Evolutionary conservation across 2,329 filamentous ascomycete species (phyloP).

Genomic region (Phaeomoniella chlamydospora): DNA sequence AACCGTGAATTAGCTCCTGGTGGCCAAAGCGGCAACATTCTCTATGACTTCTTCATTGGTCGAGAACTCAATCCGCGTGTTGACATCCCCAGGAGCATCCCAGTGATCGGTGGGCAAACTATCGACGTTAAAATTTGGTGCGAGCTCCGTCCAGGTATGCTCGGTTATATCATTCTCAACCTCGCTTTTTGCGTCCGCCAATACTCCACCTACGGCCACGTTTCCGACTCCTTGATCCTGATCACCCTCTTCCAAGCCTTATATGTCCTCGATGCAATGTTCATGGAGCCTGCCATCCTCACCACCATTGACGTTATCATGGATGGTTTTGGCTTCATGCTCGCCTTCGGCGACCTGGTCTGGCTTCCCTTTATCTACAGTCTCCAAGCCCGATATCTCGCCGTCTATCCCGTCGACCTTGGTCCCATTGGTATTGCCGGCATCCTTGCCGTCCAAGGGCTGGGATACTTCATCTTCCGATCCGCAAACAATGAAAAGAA

Average conservation of each 20-base stretch:
- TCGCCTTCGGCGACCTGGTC: constrained; percentile 78
- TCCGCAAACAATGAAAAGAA: constrained; percentile 93
- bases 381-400: constrained; percentile 70
- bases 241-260: constrained; percentile 63
- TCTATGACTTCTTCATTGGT: constrained; percentile 96
- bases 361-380: constrained; percentile 90
- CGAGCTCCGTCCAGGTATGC: constrained; percentile 81
- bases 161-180: constrained; percentile 79
- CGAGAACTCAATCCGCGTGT: constrained; percentile 87
- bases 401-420: constrained; percentile 67
- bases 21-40: constrained; percentile 65
- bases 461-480: constrained; percentile 86
- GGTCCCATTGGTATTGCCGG: constrained; percentile 50
- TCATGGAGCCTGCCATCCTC: constrained; percentile 76
- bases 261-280: constrained; percentile 73
- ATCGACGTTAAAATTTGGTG: constrained; percentile 83
- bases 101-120: constrained; percentile 55
- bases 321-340: constrained; percentile 92
- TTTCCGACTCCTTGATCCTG: constrained; percentile 76
- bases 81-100: constrained; percentile 37
- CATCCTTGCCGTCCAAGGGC: constrained; percentile 51
- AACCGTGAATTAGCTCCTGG: constrained; percentile 68
- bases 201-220: constrained; percentile 67
- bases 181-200: constrained; percentile 75
- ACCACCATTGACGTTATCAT: constrained; percentile 91